phyloP scores from a whole-genome alignment of 139 green algal genomes.

The Tetradesmus obliquus region DNA sequence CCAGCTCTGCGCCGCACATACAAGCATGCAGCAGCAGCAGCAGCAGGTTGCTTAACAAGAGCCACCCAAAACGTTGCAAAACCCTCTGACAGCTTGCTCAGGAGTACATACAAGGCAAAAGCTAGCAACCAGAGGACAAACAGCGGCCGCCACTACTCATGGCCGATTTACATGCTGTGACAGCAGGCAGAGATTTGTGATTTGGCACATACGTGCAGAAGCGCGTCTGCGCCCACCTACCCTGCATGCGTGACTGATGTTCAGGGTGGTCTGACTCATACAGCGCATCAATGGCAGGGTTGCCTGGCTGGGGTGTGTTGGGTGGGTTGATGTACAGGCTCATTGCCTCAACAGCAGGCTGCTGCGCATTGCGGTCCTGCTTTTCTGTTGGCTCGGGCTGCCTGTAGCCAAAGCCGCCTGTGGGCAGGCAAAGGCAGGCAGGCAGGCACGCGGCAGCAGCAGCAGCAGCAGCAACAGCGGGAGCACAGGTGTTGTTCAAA shows the following conservation, averaged over 20 bases:
- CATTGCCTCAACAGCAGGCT: not conserved
- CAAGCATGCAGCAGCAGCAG: not conserved
- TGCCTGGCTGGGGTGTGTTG: not conserved
- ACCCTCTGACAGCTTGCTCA: not conserved
- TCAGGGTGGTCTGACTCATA: constrained; percentile 33
- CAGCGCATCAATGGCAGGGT: constrained; percentile 12
- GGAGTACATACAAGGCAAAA: too few relatives aligned
- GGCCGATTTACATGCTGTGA: too few relatives aligned
- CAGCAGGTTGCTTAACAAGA: not conserved
- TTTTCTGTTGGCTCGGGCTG: not conserved
- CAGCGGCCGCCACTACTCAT: too few relatives aligned
- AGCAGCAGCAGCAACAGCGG: not conserved
- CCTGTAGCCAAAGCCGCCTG: not conserved
- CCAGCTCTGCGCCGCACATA: constrained; percentile 50
- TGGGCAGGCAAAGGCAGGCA: not conserved
- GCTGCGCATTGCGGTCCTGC: not conserved
- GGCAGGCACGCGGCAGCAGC: too few relatives aligned
- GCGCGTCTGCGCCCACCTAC: too few relatives aligned
- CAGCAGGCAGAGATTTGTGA: too few relatives aligned
- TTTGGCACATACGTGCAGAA: too few relatives aligned
- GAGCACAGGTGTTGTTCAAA: not conserved
- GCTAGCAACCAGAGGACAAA: too few relatives aligned
- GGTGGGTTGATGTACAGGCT: not conserved
- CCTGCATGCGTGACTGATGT: constrained; percentile 24
- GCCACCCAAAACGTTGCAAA: not conserved